Evolutionary conservation across 2,329 filamentous ascomycete genomes (phyloP), one percentile per base, ranked within the genome.

Genomic region (Trematosphaeria pertusa): DNA sequence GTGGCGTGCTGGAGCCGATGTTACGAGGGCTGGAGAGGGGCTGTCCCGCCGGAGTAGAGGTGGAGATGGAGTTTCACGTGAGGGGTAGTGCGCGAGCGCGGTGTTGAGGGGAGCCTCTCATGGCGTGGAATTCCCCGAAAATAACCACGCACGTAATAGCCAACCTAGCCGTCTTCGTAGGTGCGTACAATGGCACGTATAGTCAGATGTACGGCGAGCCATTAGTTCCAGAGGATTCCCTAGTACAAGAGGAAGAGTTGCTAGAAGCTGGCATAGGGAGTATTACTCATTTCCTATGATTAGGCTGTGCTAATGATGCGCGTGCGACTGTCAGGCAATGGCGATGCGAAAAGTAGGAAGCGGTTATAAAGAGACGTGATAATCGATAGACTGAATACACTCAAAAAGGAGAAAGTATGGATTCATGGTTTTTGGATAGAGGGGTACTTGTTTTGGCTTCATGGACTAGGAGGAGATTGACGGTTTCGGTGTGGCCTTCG

Each of bases 381-480:
- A 7, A 12, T 7, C 7, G 24, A 28, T 12, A 28, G n/a, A n/a
- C n/a, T n/a, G n/a, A n/a, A n/a, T n/a, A n/a, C n/a, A n/a, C n/a
- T n/a, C n/a, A n/a, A n/a, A n/a, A n/a, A n/a, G n/a, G n/a, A n/a
- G n/a, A n/a, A n/a, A n/a, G n/a, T n/a, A n/a, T n/a, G n/a, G n/a
- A n/a, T n/a, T n/a, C n/a, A n/a, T n/a, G n/a, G n/a, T n/a, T n/a
- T n/a, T n/a, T n/a, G n/a, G n/a, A n/a, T n/a, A n/a, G n/a, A n/a
- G n/a, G n/a, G n/a, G n/a, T n/a, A n/a, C n/a, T n/a, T n/a, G n/a
- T n/a, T n/a, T 30, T 30, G 6, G 46, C 36, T 34, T 31, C 35
- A n/a, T 38, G 30, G 26, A 26, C 28, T 5, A 43, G 18, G n/a
- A 48, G 39, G n/a, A 48, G 14, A 17, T 39, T 28, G 26, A 38